Conservation (phyloP, 768 basidiomycete genomes). For the Podaxis sp. region DNA sequence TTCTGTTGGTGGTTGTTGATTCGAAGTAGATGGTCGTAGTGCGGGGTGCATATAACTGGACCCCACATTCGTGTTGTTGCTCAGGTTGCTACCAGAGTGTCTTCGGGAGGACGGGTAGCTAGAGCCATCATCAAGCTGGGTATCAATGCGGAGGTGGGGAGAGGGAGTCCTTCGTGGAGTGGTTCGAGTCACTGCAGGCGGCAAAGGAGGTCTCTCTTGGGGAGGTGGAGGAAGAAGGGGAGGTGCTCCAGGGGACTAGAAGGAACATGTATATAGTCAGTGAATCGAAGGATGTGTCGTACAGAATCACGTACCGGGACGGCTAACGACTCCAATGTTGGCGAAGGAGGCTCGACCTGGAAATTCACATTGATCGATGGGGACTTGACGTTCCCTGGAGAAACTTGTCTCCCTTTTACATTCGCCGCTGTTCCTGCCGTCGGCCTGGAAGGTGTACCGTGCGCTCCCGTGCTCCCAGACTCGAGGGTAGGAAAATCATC, state of each 20-base stretch:
- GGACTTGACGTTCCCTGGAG: neutral
- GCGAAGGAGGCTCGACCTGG: conserved; percentile 11
- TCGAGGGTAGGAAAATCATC: conserved; percentile 17
- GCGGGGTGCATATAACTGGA: neutral
- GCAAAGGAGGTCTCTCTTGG: conserved; percentile 8
- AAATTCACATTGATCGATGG: neutral
- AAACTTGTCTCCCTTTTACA: neutral
- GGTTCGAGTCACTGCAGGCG: neutral
- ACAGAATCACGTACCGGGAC: neutral
- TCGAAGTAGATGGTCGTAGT: neutral
- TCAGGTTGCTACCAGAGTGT: neutral
- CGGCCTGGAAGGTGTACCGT: conserved; percentile 12
- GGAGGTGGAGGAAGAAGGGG: conserved; percentile 13
- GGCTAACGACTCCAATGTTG: neutral
- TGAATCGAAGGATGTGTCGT: too few species aligned
- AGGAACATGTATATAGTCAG: neutral
- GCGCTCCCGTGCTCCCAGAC: conserved; percentile 10
- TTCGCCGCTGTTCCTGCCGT: neutral
- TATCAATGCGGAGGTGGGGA: neutral
- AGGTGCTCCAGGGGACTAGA: conserved; percentile 11
- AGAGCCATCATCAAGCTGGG: neutral
- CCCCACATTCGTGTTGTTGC: neutral
- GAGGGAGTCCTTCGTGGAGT: conserved; percentile 11
- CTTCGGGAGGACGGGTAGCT: neutral
- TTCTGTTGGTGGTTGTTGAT: neutral